A percentile compares a stretch with the other conserved stretches of the same genome.
phyloP scores from a whole-genome alignment of 371 early-diverging fungal species.

The Zopfochytrium polystomum region DNA sequence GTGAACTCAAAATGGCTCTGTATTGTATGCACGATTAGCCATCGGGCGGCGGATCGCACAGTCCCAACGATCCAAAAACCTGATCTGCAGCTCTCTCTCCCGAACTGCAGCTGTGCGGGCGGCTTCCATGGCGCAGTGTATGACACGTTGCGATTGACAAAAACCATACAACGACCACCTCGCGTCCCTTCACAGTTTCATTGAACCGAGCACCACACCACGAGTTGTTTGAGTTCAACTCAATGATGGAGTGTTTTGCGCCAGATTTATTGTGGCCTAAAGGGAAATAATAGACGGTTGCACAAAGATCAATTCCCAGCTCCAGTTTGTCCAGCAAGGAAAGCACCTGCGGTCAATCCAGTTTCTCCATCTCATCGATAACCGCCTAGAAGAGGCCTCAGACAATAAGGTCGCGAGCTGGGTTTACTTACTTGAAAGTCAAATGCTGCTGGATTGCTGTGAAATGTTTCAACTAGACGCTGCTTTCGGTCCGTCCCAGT shows the following conservation, averaged over 20 bases:
- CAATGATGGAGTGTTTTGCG: too few relatives aligned
- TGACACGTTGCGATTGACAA: too few relatives aligned
- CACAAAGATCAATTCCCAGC: too few relatives aligned
- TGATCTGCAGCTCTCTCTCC: not conserved
- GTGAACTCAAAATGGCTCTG: not conserved
- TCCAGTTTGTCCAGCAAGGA: too few relatives aligned
- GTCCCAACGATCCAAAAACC: not conserved
- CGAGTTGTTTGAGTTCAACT: too few relatives aligned
- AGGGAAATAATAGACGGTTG: too few relatives aligned
- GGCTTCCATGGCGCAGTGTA: not conserved
- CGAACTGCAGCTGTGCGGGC: not conserved
- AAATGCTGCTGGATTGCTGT: constrained; percentile 69
- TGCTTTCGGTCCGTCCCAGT: constrained; percentile 67
- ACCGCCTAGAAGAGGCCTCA: not conserved
- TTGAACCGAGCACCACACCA: too few relatives aligned
- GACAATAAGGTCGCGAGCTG: not conserved
- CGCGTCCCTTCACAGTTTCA: too few relatives aligned
- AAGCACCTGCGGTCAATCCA: too few relatives aligned
- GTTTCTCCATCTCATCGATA: constrained; percentile 15
- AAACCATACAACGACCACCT: too few relatives aligned
- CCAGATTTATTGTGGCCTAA: too few relatives aligned
- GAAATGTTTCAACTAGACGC: constrained; percentile 72
- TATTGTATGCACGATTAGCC: not conserved
- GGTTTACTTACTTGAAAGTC: constrained; percentile 58
- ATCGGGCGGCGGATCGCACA: not conserved